A percentile compares a stretch with the other conserved stretches of the same genome.
Conservation (phyloP, 192 early-diverging fungal genomes). For the Coemansia sp. region DNA sequence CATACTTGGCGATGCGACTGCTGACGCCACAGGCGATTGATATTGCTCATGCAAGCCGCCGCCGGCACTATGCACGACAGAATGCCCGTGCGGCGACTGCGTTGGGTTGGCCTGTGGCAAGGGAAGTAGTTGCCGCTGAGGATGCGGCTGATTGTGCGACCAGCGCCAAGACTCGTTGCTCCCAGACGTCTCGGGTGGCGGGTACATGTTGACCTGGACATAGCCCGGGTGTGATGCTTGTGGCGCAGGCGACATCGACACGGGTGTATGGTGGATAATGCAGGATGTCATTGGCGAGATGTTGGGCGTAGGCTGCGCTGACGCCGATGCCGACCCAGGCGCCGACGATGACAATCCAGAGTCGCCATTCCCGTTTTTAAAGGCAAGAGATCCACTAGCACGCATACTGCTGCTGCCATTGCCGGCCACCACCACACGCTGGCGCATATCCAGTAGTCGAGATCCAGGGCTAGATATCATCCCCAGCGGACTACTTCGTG, state of each 20-base stretch:
- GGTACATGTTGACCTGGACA: constrained; percentile 51
- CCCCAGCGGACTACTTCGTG: not conserved
- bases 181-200: constrained; percentile 33
- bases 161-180: constrained; percentile 37
- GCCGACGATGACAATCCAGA: not conserved
- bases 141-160: constrained; percentile 15
- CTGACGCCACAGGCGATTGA: constrained; percentile 41
- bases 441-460: constrained; percentile 38
- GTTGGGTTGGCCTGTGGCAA: constrained; percentile 15
- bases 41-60: constrained; percentile 34
- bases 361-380: constrained; percentile 24
- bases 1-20: constrained; percentile 38
- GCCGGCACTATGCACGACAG: constrained; percentile 18
- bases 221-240: constrained; percentile 25
- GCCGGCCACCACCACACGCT: constrained; percentile 17
- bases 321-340: not conserved
- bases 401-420: constrained; percentile 10
- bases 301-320: constrained; percentile 46
- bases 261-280: constrained; percentile 48
- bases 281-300: constrained; percentile 43
- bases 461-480: constrained; percentile 29
- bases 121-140: constrained; percentile 26
- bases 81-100: constrained; percentile 33
- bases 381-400: constrained; percentile 19
- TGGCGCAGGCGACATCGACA: constrained; percentile 43